These are phyloP conservation scores for Fusarium beomiforme DNA, from an alignment of 2,329 filamentous ascomycete species.

Conservation along the genomic window DNA sequence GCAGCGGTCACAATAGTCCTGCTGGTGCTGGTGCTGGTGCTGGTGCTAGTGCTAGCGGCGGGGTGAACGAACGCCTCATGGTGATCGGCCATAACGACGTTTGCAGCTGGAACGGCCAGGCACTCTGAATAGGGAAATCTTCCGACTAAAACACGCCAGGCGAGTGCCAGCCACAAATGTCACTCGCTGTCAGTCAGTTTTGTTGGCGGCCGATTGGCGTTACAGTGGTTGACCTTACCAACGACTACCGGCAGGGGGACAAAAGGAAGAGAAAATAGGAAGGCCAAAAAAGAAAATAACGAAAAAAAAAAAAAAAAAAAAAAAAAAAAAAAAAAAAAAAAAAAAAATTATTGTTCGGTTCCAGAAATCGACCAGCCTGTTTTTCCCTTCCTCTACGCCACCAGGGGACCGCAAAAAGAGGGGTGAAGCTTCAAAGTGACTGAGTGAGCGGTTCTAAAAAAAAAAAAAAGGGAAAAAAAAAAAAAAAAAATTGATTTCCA, in stretches of 20 bases:
- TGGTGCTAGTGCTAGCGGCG: constrained; percentile 14
- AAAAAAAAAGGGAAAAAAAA: constrained; percentile 17
- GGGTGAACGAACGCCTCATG: constrained; percentile 35
- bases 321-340: not conserved
- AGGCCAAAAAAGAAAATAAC: not conserved
- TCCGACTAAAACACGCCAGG: not conserved
- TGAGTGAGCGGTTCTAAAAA: not conserved
- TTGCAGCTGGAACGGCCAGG: constrained; percentile 34
- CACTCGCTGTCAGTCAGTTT: constrained; percentile 10
- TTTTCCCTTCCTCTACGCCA: not conserved
- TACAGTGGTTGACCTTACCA: not conserved
- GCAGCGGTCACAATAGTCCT: constrained; percentile 14
- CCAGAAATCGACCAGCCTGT: not conserved
- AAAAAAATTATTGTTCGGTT: not conserved
- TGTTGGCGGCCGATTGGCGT: constrained; percentile 6
- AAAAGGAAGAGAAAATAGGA: not conserved
- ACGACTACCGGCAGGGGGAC: not conserved
- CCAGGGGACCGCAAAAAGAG: constrained; percentile 5
- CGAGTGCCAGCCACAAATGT: constrained; percentile 13
- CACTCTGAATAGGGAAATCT: constrained; percentile 23
- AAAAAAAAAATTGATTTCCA: constrained; percentile 15
- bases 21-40: not conserved
- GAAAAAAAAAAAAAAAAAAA: not conserved
- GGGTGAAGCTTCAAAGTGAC: not conserved
- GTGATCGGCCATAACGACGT: constrained; percentile 20